A percentile compares a stretch with the other conserved stretches of the same genome.
Conservation (phyloP, 2,329 filamentous ascomycete genomes). For the Microsporum canis region DNA sequence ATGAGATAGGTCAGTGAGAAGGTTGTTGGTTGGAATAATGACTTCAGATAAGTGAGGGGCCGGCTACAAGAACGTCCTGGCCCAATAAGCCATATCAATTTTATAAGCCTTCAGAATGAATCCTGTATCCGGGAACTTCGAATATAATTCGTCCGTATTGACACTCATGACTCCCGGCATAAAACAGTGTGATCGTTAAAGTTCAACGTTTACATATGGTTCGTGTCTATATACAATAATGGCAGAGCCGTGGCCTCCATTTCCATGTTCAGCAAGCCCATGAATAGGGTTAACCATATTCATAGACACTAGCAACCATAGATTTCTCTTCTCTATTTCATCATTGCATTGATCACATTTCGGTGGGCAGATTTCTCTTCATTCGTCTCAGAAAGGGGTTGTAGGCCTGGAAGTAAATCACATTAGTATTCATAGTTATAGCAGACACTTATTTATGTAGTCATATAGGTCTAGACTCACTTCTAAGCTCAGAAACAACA, state of each 20-base stretch:
- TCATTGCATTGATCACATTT: constrained; percentile 65
- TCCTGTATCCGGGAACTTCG: background rate
- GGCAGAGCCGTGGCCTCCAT: background rate
- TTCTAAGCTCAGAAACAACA: constrained; percentile 88
- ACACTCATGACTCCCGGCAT: background rate
- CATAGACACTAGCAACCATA: background rate
- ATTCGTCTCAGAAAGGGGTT: constrained; percentile 71
- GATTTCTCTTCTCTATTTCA: constrained; percentile 21
- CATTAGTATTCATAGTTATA: constrained; percentile 9
- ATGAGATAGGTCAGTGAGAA: too few species aligned
- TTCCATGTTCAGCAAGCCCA: background rate
- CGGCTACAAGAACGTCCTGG: too few species aligned
- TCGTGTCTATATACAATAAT: background rate
- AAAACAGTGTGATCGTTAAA: background rate
- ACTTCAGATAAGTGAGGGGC: too few species aligned
- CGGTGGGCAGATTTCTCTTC: constrained; percentile 73
- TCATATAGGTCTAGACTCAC: constrained; percentile 34
- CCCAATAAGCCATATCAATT: too few species aligned
- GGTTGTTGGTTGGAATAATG: too few species aligned
- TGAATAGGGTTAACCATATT: background rate
- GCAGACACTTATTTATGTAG: background rate
- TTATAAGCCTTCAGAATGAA: too few species aligned
- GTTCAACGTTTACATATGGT: background rate
- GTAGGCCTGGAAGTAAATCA: constrained; percentile 43
- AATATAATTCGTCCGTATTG: background rate